Evolutionary conservation across 306 rosid species (phyloP), one percentile per base, ranked within the genome.

Genomic region (Quercus alba): DNA sequence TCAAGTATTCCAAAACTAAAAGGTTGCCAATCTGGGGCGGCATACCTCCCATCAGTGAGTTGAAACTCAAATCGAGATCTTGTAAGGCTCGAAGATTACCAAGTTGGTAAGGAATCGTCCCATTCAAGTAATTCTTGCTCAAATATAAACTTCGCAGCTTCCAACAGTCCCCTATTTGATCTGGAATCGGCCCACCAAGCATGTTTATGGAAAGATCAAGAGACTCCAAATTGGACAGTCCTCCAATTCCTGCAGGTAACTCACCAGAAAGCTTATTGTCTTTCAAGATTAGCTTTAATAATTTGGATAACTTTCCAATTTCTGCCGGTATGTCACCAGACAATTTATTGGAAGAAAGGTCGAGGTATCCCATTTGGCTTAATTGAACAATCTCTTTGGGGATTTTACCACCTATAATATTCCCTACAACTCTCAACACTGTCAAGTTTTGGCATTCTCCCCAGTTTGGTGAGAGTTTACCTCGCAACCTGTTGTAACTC

Each of bases 401-500:
- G 38, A 90, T 88, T 64, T 71, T 73, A 2, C 94, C 91, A 30
- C 6, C 68, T 0, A 90, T 23, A 41, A 80, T 77, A 80, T 90
- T 90, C 25, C 89, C 90, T 11, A 78, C 84, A 46, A 88, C 56
- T 9, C 18, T 75, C 0, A 88, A 76, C 1, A 1, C 55, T 56
- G 88, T 85, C 75, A 90, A 77, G 78, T 84, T 86, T 52, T 38
- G 25, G 77, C 90, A 80, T 3, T 81, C 71, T 62, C 84, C 91
- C 94, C 94, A 90, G 9, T 84, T 84, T 3, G 89, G 35, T 68
- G 85, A 74, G 12, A 88, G 59, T 26, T 62, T 31, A 19, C 94
- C 94, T n/a, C 70, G 17, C 14, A 90, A 44, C 17, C 46, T 82
- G 15, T 90, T 90, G 62, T 82, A 61, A 82, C 94, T 90, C 79